phyloP scores from a whole-genome alignment of 148 eudicot genomes.

The Arctostaphylos glauca region DNA sequence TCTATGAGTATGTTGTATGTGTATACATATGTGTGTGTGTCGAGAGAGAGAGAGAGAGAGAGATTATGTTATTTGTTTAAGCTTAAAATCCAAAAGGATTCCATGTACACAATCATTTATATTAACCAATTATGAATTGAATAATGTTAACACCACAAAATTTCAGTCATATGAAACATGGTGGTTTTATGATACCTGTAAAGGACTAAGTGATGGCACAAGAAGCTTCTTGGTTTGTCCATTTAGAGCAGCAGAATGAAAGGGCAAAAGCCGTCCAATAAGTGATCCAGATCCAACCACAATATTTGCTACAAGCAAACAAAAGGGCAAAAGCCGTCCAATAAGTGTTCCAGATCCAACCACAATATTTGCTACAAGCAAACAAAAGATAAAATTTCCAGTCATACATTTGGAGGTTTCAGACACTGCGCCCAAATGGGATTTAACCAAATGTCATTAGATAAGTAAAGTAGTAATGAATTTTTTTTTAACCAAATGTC shows the following conservation, averaged over 20 bases:
- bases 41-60: too few species aligned
- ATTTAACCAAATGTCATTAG: neutral
- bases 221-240: slow-evolving; percentile 36
- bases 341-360: slow-evolving; percentile 71
- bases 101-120: too few species aligned
- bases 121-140: too few species aligned
- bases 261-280: slow-evolving; percentile 62
- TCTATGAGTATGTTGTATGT: too few species aligned
- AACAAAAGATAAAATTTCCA: slow-evolving; percentile 9
- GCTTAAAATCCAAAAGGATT: too few species aligned
- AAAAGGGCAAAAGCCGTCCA: slow-evolving; percentile 60
- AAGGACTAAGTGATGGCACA: slow-evolving; percentile 68
- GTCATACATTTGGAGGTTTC: neutral
- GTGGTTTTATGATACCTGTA: slow-evolving; percentile 57
- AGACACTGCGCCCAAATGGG: neutral
- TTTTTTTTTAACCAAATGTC: neutral
- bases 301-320: slow-evolving; percentile 84
- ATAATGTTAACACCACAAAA: too few species aligned
- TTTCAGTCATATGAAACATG: neutral
- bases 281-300: slow-evolving; percentile 73
- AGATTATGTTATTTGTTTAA: too few species aligned
- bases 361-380: slow-evolving; percentile 68
- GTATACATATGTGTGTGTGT: too few species aligned
- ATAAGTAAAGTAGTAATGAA: neutral
- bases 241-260: slow-evolving; percentile 32